Evolutionary conservation across 129 eudicot genomes (phyloP).

Genomic region (Arctium minus): DNA sequence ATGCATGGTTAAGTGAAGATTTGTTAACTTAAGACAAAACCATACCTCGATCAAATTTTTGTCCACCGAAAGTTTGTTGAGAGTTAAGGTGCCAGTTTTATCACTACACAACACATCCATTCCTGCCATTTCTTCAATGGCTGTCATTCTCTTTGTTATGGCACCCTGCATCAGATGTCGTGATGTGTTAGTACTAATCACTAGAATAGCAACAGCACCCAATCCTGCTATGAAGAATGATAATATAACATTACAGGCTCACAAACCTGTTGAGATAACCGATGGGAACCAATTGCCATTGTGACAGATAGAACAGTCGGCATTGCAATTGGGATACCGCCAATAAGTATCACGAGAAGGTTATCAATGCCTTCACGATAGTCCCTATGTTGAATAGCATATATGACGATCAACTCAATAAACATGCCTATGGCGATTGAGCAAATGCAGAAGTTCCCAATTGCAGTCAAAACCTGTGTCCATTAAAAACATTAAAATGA

Average conservation of each 20-base stretch:
- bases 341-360: constrained; percentile 58
- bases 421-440: constrained; percentile 53
- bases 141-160: constrained; percentile 62
- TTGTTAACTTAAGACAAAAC: too few species aligned
- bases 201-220: not conserved
- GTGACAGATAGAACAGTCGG: constrained; percentile 57
- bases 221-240: not conserved
- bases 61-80: constrained; percentile 55
- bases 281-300: constrained; percentile 62
- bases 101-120: constrained; percentile 68
- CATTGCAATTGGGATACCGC: constrained; percentile 64
- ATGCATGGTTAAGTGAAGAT: not conserved
- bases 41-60: constrained; percentile 49
- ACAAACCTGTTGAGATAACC: constrained; percentile 48
- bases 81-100: constrained; percentile 58
- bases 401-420: constrained; percentile 38
- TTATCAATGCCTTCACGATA: constrained; percentile 49
- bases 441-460: constrained; percentile 59
- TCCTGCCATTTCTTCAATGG: constrained; percentile 63
- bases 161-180: constrained; percentile 34
- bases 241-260: not conserved
- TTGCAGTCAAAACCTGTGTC: constrained; percentile 47
- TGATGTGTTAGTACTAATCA: not conserved
- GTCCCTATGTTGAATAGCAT: constrained; percentile 22
- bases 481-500: not conserved